Conservation (phyloP, 495 filamentous ascomycete species). For the Tuber umbilicatum region DNA sequence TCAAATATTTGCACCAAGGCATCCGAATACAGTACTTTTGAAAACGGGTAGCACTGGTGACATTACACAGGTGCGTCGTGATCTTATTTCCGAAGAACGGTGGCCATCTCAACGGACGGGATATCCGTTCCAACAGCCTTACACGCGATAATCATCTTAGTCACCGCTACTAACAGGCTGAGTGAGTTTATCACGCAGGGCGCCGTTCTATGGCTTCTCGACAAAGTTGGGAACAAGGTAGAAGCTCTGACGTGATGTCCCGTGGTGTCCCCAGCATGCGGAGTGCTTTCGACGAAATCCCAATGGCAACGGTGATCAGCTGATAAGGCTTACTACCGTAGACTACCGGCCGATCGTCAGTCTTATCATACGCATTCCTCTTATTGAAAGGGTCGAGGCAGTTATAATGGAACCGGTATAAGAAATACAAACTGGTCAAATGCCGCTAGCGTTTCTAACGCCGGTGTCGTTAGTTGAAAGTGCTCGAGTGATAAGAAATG, state of each 20-base stretch:
- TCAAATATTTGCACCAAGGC: too few species aligned
- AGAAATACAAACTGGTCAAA: background rate
- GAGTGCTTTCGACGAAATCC: background rate
- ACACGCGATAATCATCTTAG: background rate
- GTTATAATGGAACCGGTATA: background rate
- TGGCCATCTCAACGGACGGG: background rate
- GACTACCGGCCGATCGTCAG: background rate
- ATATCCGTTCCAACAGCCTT: background rate
- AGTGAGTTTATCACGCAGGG: background rate
- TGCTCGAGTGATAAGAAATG: too few species aligned
- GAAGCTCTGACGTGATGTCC: background rate
- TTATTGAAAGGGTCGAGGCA: background rate
- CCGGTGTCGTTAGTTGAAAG: too few species aligned
- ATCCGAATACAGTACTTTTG: too few species aligned
- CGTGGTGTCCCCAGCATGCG: background rate
- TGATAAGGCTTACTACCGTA: background rate
- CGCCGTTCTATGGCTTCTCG: background rate
- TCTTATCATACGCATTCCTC: background rate
- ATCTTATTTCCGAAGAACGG: background rate
- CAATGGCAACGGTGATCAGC: background rate
- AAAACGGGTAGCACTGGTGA: too few species aligned
- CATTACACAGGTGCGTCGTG: too few species aligned
- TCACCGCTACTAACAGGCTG: background rate
- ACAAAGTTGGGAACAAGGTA: background rate
- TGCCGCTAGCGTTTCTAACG: background rate